phyloP scores from a whole-genome alignment of 768 basidiomycete species.

The Russula earlei region DNA sequence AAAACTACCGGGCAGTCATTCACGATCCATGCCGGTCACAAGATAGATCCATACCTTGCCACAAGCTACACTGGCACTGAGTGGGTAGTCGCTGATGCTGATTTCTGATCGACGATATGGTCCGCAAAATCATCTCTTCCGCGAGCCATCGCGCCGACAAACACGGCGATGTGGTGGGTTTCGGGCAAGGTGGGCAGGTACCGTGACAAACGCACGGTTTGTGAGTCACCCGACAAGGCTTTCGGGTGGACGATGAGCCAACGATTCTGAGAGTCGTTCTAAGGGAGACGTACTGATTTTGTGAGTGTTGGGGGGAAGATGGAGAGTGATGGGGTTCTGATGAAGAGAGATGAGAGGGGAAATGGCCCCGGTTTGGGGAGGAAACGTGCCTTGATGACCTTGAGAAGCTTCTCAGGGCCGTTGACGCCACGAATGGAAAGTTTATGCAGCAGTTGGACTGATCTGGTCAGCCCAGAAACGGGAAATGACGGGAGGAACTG shows the following conservation, averaged over 20 bases:
- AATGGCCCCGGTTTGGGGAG: too few species aligned
- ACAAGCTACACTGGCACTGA: conserved; percentile 91
- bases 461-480: too few species aligned
- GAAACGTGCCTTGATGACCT: conserved; percentile 79
- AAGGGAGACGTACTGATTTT: conserved; percentile 73
- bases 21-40: background rate
- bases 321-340: conserved; percentile 90
- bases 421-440: conserved; percentile 93
- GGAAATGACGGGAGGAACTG: conserved; percentile 17
- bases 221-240: conserved; percentile 92
- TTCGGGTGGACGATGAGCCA: conserved; percentile 6
- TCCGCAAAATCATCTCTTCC: conserved; percentile 97
- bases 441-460: conserved; percentile 95
- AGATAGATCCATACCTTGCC: conserved; percentile 67
- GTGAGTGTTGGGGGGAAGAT: conserved; percentile 89
- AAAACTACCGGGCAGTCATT: conserved; percentile 45
- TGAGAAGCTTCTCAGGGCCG: conserved; percentile 91
- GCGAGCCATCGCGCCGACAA: conserved; percentile 97
- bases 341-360: background rate
- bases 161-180: conserved; percentile 86
- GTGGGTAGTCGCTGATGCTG: conserved; percentile 85
- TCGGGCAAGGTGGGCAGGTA: conserved; percentile 81
- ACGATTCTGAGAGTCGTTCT: background rate
- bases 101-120: conserved; percentile 93
- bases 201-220: conserved; percentile 65